A percentile compares a stretch with the other conserved stretches of the same genome.
These are phyloP conservation scores for Podospora didyma DNA, from an alignment of 495 filamentous ascomycete genomes.

Conservation along the genomic window DNA sequence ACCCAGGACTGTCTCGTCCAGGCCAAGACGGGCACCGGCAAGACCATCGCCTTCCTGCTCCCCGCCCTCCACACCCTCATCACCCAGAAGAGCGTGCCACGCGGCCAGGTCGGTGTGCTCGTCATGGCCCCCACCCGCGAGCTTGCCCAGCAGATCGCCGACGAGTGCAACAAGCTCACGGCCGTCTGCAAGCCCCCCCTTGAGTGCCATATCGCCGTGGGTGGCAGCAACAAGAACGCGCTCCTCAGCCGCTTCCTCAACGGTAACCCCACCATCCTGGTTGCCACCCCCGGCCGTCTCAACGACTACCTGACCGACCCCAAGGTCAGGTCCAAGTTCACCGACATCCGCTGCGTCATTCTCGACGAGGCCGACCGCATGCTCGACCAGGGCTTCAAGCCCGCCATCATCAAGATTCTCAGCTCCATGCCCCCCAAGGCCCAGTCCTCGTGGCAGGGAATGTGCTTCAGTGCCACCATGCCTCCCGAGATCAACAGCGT, in stretches of 20 bases:
- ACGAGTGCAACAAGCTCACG: slow-evolving; percentile 65
- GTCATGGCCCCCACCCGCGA: slow-evolving; percentile 89
- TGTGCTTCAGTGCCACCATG: slow-evolving; percentile 92
- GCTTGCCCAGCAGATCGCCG: slow-evolving; percentile 85
- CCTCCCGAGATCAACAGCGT: slow-evolving; percentile 88
- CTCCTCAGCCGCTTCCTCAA: slow-evolving; percentile 66
- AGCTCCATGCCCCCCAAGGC: slow-evolving; percentile 57
- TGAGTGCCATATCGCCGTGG: slow-evolving; percentile 94
- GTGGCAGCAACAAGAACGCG: slow-evolving; percentile 88
- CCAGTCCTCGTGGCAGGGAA: slow-evolving; percentile 63
- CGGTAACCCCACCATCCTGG: slow-evolving; percentile 71
- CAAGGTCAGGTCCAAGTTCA: slow-evolving; percentile 71
- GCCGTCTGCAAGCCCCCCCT: slow-evolving; percentile 61
- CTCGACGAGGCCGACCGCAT: slow-evolving; percentile 95
- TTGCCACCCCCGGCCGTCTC: slow-evolving; percentile 86
- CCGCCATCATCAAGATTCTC: slow-evolving; percentile 82
- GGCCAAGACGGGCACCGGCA: slow-evolving; percentile 88
- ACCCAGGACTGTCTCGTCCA: slow-evolving; percentile 71
- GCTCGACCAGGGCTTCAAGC: slow-evolving; percentile 92
- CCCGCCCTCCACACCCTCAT: slow-evolving; percentile 63
- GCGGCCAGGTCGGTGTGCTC: slow-evolving; percentile 53
- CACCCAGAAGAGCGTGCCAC: slow-evolving; percentile 43
- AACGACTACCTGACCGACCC: slow-evolving; percentile 84
- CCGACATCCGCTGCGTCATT: slow-evolving; percentile 63
- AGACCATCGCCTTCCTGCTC: slow-evolving; percentile 88